phyloP scores from a whole-genome alignment of 805 yeast species.

The Candida ponderosae region DNA sequence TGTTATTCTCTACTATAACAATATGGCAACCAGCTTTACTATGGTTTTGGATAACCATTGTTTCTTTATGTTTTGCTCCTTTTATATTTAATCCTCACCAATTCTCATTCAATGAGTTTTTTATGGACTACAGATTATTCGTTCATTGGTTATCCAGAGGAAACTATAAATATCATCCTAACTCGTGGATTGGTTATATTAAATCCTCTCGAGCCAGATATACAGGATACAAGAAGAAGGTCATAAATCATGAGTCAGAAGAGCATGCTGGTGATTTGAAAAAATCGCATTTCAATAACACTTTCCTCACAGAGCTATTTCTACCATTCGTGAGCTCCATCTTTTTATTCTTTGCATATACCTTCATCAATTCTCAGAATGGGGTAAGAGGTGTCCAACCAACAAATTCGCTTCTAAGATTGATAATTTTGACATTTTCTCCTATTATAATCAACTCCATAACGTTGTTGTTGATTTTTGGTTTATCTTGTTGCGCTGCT shows the following conservation, averaged over 20 bases:
- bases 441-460: conserved; percentile 37
- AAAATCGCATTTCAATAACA: conserved; percentile 71
- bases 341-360: conserved; percentile 62
- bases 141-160: conserved; percentile 80
- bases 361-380: conserved; percentile 79
- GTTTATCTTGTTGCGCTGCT: conserved; percentile 39
- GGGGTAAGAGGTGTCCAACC: conserved; percentile 54
- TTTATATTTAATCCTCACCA: conserved; percentile 75
- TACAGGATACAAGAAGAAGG: conserved; percentile 82
- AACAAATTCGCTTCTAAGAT: conserved; percentile 54
- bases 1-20: conserved; percentile 68
- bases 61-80: conserved; percentile 63
- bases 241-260: conserved; percentile 61
- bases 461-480: conserved; percentile 26
- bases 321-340: conserved; percentile 66
- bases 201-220: conserved; percentile 78
- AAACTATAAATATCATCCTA: conserved; percentile 52
- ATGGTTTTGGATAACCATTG: conserved; percentile 68
- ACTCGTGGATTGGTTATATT: conserved; percentile 76
- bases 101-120: conserved; percentile 60
- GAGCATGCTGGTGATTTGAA: conserved; percentile 48
- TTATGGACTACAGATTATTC: conserved; percentile 55
- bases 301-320: conserved; percentile 72
- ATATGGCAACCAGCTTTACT: conserved; percentile 74
- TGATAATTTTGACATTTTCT: conserved; percentile 41